phyloP scores from a whole-genome alignment of 768 basidiomycete species.

The Mycena filopes region DNA sequence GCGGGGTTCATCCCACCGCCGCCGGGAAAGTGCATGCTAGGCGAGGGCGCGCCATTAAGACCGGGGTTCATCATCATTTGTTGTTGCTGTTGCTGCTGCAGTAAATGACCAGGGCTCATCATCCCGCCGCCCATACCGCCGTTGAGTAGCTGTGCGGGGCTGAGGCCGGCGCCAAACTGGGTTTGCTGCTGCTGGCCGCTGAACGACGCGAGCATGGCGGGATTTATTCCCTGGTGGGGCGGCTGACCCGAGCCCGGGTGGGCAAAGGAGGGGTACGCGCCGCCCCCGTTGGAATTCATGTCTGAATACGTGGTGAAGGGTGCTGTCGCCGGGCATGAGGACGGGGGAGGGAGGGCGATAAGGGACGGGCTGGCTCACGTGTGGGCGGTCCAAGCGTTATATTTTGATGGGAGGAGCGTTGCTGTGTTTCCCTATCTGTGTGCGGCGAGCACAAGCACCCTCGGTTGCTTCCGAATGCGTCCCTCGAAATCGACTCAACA shows the following conservation, averaged over 20 bases:
- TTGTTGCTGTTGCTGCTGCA: conserved; percentile 24
- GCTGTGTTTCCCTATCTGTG: conserved; percentile 10
- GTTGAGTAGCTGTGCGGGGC: conserved; percentile 28
- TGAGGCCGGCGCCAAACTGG: conserved; percentile 22
- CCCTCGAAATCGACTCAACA: conserved; percentile 17
- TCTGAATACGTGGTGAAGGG: conserved; percentile 15
- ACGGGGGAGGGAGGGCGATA: background rate
- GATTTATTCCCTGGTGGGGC: conserved; percentile 30
- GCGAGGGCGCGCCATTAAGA: no score
- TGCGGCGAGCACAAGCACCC: background rate
- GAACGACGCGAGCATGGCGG: conserved; percentile 33
- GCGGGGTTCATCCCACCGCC: conserved; percentile 22
- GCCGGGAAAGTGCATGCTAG: background rate
- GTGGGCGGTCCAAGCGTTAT: conserved; percentile 23
- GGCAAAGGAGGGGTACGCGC: conserved; percentile 17
- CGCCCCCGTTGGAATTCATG: conserved; percentile 26
- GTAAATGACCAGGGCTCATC: conserved; percentile 24
- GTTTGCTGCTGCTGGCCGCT: conserved; percentile 15
- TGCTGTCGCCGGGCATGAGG: conserved; percentile 4
- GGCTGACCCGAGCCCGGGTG: conserved; percentile 9
- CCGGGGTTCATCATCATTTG: conserved; percentile 24
- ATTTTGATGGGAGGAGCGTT: conserved; percentile 19
- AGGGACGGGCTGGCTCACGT: conserved; percentile 20
- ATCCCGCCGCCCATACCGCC: conserved; percentile 18
- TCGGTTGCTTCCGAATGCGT: conserved; percentile 21